A percentile compares a stretch with the other conserved stretches of the same genome.
Conservation (phyloP, 1,139 yeast genomes). For the Taphrina pruni region DNA sequence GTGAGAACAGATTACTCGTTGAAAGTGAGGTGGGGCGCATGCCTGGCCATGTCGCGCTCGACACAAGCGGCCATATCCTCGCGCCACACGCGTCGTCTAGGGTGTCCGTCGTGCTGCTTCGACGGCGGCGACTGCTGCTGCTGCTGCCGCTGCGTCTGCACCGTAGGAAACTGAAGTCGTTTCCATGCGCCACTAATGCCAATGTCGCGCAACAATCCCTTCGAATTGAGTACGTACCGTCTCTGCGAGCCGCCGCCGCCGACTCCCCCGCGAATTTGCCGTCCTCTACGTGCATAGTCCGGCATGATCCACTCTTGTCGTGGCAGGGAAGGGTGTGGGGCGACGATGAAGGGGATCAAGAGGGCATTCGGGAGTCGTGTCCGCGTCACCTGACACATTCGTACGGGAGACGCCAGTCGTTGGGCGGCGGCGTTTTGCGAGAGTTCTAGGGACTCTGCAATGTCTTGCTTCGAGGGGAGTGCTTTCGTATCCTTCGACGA, state of each 20-base stretch:
- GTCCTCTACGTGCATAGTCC: background rate
- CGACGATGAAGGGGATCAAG: conserved; percentile 18
- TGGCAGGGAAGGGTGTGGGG: conserved; percentile 14
- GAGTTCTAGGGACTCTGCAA: conserved; percentile 1
- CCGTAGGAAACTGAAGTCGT: conserved; percentile 6
- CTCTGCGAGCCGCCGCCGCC: background rate
- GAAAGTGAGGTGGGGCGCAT: conserved; percentile 10
- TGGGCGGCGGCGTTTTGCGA: background rate
- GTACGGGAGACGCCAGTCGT: conserved; percentile 26
- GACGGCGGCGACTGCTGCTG: background rate
- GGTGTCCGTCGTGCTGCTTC: background rate
- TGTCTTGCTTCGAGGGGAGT: background rate
- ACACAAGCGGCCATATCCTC: conserved; percentile 29
- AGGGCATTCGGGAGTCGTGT: conserved; percentile 18
- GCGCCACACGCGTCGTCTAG: conserved; percentile 27
- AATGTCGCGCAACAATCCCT: conserved; percentile 1
- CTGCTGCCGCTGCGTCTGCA: too few species aligned
- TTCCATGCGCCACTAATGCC: conserved; percentile 26
- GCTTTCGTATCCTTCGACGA: too few species aligned
- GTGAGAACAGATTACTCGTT: background rate
- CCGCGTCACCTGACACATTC: conserved; percentile 24
- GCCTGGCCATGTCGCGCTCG: conserved; percentile 26
- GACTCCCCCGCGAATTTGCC: too few species aligned
- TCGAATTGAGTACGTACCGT: conserved; percentile 16
- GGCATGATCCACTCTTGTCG: conserved; percentile 37